phyloP scores from a whole-genome alignment of 2,329 filamentous ascomycete species.

The Ceratocystis colombiana region DNA sequence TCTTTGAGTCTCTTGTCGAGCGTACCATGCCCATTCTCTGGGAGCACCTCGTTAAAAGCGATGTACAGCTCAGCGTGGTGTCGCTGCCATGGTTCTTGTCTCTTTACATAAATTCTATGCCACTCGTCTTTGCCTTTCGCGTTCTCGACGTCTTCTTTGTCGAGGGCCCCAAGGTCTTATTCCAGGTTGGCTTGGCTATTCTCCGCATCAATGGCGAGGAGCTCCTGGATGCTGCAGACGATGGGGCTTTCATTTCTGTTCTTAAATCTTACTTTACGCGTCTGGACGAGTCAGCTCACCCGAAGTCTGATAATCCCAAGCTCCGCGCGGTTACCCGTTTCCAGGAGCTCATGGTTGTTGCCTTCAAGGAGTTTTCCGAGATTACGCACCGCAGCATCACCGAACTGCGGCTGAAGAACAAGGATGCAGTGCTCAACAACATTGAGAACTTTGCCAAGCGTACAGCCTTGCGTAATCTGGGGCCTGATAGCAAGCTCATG shows the following conservation, averaged over 20 bases:
- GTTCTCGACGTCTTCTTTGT: conserved; percentile 97
- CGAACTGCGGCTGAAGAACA: conserved; percentile 82
- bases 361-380: conserved; percentile 93
- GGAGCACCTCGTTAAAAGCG: conserved; percentile 94
- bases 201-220: conserved; percentile 95
- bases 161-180: conserved; percentile 92
- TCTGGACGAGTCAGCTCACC: conserved; percentile 90
- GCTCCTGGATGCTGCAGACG: conserved; percentile 81
- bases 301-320: conserved; percentile 90
- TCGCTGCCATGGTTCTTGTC: conserved; percentile 97
- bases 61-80: conserved; percentile 94
- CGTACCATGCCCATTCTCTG: conserved; percentile 97
- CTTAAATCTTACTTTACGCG: conserved; percentile 90
- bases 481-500: conserved; percentile 87
- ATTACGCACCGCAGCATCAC: conserved; percentile 90
- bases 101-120: conserved; percentile 99
- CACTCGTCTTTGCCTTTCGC: conserved; percentile 89
- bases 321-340: conserved; percentile 88
- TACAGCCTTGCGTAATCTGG: conserved; percentile 89
- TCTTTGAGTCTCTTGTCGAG: conserved; percentile 96
- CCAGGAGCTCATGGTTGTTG: conserved; percentile 97
- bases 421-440: conserved; percentile 84
- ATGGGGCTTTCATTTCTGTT: conserved; percentile 93
- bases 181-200: conserved; percentile 95
- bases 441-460: conserved; percentile 97